Percentiles rank a stretch among this genome's conserved stretches.
phyloP scores from a whole-genome alignment of 2,329 filamentous ascomycete species.

The Xylaria sp. region DNA sequence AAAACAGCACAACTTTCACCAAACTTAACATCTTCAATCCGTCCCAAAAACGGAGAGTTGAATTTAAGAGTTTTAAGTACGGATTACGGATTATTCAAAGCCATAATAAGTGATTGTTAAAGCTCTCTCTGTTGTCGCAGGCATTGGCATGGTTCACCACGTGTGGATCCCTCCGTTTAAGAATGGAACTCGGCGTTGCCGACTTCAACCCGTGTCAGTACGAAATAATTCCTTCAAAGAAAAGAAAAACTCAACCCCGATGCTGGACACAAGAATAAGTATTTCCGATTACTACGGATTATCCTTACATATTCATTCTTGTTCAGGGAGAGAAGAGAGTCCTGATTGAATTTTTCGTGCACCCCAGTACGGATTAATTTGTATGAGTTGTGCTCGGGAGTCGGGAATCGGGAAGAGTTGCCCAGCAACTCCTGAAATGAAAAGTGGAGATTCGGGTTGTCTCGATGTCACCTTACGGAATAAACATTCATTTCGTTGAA shows the following conservation, averaged over 20 bases:
- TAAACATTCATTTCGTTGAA: background rate
- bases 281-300: background rate
- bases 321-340: background rate
- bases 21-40: background rate
- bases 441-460: background rate
- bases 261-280: background rate
- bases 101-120: too few relatives aligned
- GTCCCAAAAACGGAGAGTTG: background rate
- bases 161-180: background rate
- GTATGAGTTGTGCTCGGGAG: background rate
- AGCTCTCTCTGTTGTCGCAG: too few relatives aligned
- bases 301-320: background rate
- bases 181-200: background rate
- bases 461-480: background rate
- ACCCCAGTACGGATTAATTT: background rate
- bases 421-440: background rate
- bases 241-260: background rate
- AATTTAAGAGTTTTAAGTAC: too few relatives aligned
- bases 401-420: too few relatives aligned
- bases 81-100: too few relatives aligned
- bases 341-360: background rate
- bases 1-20: background rate
- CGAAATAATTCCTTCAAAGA: too few relatives aligned
- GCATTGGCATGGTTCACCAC: too few relatives aligned
- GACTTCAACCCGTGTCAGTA: background rate